phyloP scores from a whole-genome alignment of 352 stramenopile species.

The Phytophthora brassicae region DNA sequence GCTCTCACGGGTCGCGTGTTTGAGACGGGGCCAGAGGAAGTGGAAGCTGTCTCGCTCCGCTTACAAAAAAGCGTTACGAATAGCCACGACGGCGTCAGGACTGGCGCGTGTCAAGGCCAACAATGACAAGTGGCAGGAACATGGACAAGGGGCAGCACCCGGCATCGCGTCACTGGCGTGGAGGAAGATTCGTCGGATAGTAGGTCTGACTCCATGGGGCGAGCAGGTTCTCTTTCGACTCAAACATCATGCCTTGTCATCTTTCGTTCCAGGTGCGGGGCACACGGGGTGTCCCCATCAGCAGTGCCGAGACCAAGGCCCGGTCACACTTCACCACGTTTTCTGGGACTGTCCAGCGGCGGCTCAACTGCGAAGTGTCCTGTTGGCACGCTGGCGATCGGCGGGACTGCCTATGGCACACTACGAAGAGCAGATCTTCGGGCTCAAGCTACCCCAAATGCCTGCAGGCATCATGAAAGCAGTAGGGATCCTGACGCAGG shows the following conservation, averaged over 20 bases:
- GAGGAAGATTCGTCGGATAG: too few relatives aligned
- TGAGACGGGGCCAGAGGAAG: too few relatives aligned
- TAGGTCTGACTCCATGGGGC: neutral
- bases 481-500: neutral
- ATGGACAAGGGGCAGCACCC: too few relatives aligned
- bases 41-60: too few relatives aligned
- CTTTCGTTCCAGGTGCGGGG: too few relatives aligned
- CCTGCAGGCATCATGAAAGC: neutral
- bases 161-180: too few relatives aligned
- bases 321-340: neutral
- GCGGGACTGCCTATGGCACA: neutral
- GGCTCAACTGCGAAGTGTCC: neutral
- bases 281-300: neutral
- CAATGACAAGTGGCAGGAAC: too few relatives aligned
- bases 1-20: too few relatives aligned
- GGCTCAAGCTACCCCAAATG: neutral
- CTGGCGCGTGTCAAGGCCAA: too few relatives aligned
- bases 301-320: neutral
- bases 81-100: too few relatives aligned
- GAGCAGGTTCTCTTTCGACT: neutral
- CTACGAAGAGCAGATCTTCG: neutral
- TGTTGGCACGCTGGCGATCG: neutral
- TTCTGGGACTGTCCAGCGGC: neutral
- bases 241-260: neutral
- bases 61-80: too few relatives aligned